Evolutionary conservation across 2,329 filamentous ascomycete species (phyloP), one percentile per base, ranked within the genome.

Genomic region (Ceratocystis lukuohia): DNA sequence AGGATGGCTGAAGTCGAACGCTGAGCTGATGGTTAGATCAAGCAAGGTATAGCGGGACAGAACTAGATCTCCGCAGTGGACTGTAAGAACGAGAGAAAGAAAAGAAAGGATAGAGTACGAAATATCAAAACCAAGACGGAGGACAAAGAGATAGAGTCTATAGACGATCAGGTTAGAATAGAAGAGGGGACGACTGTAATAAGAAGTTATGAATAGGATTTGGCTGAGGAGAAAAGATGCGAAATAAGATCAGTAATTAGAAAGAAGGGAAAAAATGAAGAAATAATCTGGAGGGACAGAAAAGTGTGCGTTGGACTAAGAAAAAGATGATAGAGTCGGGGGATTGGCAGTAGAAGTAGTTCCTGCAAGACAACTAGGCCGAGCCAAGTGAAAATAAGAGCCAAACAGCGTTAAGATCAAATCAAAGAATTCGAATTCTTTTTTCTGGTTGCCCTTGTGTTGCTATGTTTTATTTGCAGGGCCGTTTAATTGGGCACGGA

Each of bases 271-370:
- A 25, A 62, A 45, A 28, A n/a, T 10, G 15, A 25, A 44, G 20
- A 33, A 62, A 44, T 17, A n/a, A 62, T 30, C 20, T 62, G 56
- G 30, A 28, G n/a, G 30, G 56, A 59, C 7, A 12, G 10, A 30
- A 57, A 57, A 30, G 53, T 57, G 53, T 37, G 10, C 30, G 22
- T 20, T 22, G 12, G 25, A 30, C 25, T n/a, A 59, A 37, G 56
- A 25, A 22, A 53, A 12, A 33, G 25, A n/a, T 15, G 28, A 59
- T 30, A 59, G 4, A 25, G 56, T 33, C 56, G 56, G 56, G 56
- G 56, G 28, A 59, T 37, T 37, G 56, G 56, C n/a, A 17, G 56
- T 59, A 59, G 56, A 59, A 59, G 56, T 59, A 59, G 56, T 59
- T 59, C 56, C 56, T 37, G 25, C 56, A 59, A 59, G 56, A 59